These are phyloP conservation scores for Chaetomium globosum DNA, from an alignment of 2,329 filamentous ascomycete species.

Conservation along the genomic window DNA sequence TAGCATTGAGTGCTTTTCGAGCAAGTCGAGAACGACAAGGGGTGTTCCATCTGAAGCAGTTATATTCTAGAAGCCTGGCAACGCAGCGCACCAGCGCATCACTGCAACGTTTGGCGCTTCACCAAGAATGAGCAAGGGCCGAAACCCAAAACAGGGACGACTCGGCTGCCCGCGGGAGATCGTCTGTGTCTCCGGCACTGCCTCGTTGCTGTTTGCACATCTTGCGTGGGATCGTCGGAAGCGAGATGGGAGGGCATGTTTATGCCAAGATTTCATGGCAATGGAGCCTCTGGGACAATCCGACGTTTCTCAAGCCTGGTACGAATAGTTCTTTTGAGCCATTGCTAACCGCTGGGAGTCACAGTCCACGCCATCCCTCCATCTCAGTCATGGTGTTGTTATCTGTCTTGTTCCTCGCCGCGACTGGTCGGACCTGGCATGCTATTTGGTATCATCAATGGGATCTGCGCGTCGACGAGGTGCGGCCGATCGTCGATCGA, in stretches of 20 bases:
- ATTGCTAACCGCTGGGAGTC: slow-evolving; percentile 2
- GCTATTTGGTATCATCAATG: slow-evolving; percentile 5
- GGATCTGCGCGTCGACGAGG: neutral
- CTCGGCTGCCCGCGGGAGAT: slow-evolving; percentile 17
- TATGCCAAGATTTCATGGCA: slow-evolving; percentile 15
- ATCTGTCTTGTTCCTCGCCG: neutral
- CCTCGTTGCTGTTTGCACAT: neutral
- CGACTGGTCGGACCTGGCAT: neutral
- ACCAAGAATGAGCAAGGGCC: neutral
- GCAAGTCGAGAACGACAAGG: neutral
- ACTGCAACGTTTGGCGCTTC: neutral
- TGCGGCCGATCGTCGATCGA: slow-evolving; percentile 2
- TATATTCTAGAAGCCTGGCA: neutral
- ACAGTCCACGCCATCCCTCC: neutral
- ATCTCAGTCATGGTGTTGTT: neutral
- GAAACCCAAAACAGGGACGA: neutral
- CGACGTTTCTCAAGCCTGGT: neutral
- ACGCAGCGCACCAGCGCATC: too few species aligned
- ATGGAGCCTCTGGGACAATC: neutral
- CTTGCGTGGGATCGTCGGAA: slow-evolving; percentile 22
- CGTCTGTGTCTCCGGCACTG: neutral
- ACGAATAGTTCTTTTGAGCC: too few species aligned
- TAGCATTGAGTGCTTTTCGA: too few species aligned
- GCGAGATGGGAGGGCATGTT: slow-evolving; percentile 23
- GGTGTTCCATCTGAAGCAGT: neutral